Conservation (phyloP, 176 grass and related monocot species). For the Panicum miliaceum region DNA sequence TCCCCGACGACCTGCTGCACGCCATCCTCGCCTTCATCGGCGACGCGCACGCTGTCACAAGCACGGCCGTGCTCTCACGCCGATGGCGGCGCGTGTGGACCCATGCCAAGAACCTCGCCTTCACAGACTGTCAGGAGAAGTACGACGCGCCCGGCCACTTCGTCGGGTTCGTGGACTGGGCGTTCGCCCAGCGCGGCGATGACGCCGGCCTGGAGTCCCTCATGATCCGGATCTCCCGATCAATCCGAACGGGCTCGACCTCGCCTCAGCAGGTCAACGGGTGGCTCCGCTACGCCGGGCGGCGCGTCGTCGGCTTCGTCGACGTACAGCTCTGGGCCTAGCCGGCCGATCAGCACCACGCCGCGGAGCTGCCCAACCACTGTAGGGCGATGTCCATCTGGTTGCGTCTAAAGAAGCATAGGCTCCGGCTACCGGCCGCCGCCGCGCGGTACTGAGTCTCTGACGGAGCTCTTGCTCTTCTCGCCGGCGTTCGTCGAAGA, state of each 20-base stretch:
- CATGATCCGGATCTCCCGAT: accelerated
- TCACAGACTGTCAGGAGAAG: background rate
- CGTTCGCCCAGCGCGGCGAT: background rate
- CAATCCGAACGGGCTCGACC: accelerated
- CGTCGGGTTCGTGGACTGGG: background rate
- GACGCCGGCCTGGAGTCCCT: background rate
- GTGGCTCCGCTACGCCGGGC: background rate
- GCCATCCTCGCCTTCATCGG: background rate
- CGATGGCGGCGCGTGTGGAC: background rate
- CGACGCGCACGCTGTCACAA: background rate
- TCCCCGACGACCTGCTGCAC: background rate
- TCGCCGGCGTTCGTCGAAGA: no score
- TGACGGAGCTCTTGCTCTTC: no score
- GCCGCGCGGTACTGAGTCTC: background rate
- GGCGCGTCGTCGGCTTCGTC: background rate
- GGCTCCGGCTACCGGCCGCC: background rate
- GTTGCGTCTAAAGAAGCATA: background rate
- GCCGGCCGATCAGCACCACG: no score
- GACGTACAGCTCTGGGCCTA: background rate
- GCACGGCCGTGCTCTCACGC: no score
- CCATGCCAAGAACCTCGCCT: background rate
- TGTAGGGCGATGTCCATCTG: background rate
- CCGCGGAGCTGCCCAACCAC: no score
- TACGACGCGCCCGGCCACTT: background rate
- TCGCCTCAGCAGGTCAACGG: background rate